Conservation (phyloP, 148 eudicot genomes). For the Cornus suecica region DNA sequence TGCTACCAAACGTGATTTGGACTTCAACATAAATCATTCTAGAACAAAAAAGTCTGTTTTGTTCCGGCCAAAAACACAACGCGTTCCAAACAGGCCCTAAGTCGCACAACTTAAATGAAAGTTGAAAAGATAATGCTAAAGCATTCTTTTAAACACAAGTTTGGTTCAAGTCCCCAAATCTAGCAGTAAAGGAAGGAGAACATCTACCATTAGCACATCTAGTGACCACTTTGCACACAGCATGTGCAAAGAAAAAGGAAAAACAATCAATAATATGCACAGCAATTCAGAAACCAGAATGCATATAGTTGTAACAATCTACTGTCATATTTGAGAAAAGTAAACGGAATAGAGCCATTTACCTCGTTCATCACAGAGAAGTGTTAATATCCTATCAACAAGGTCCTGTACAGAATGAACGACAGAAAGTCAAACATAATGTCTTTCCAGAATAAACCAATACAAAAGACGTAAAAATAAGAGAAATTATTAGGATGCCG, state of each 20-base stretch:
- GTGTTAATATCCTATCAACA: conserved; percentile 64
- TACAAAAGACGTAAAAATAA: not conserved
- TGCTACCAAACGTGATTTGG: too few species aligned
- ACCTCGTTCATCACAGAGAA: conserved; percentile 81
- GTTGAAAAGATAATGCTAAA: not conserved
- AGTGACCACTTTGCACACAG: not conserved
- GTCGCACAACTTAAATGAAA: not conserved
- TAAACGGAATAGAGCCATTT: conserved; percentile 17
- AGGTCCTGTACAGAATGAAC: conserved; percentile 60
- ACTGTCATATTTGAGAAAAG: not conserved
- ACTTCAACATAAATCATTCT: too few species aligned
- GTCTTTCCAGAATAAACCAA: not conserved
- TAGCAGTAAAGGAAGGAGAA: not conserved
- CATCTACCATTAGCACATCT: not conserved
- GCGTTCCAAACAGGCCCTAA: too few species aligned
- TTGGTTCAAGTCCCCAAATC: not conserved
- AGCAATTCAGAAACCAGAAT: not conserved
- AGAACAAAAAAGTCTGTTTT: too few species aligned
- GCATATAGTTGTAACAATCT: not conserved
- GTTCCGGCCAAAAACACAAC: too few species aligned
- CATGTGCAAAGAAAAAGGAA: not conserved
- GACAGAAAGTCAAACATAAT: not conserved
- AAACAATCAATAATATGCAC: too few species aligned
- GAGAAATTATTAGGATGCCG: not conserved
- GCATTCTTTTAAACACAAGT: not conserved